phyloP scores from a whole-genome alignment of 2,329 filamentous ascomycete genomes.

The Cladosporium cucumerinum region DNA sequence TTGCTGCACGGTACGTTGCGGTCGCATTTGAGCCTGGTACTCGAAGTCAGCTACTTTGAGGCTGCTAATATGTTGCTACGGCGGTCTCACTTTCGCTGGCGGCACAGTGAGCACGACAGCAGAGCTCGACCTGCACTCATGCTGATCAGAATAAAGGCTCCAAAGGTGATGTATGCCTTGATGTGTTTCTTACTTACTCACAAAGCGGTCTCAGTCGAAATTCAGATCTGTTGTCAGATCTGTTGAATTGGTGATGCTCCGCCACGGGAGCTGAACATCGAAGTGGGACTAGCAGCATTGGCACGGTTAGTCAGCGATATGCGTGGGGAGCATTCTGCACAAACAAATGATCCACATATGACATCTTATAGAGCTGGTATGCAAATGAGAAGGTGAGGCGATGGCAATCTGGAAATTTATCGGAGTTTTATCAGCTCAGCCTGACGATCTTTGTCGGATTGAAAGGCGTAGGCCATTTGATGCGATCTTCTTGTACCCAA shows the following conservation, averaged over 20 bases:
- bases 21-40: not conserved
- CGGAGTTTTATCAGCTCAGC: not conserved
- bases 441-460: not conserved
- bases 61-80: not conserved
- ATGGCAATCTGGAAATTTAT: not conserved
- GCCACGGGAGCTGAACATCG: not conserved
- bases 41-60: not conserved
- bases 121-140: not conserved
- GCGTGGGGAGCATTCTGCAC: not conserved
- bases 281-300: not conserved
- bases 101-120: not conserved
- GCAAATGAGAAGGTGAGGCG: not conserved
- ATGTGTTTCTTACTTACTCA: not conserved
- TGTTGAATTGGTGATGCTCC: not conserved
- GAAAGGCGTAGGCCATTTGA: not conserved
- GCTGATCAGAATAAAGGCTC: not conserved
- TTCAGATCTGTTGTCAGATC: not conserved
- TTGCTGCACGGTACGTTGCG: not conserved
- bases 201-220: not conserved
- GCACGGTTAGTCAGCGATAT: not conserved
- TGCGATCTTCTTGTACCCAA: not conserved
- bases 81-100: not conserved
- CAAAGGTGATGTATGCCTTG: not conserved
- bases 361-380: not conserved
- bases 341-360: not conserved